Base-by-base conservation (phyloP, 2,329 filamentous ascomycete species). In the Trichoderma lentiforme region DNA sequence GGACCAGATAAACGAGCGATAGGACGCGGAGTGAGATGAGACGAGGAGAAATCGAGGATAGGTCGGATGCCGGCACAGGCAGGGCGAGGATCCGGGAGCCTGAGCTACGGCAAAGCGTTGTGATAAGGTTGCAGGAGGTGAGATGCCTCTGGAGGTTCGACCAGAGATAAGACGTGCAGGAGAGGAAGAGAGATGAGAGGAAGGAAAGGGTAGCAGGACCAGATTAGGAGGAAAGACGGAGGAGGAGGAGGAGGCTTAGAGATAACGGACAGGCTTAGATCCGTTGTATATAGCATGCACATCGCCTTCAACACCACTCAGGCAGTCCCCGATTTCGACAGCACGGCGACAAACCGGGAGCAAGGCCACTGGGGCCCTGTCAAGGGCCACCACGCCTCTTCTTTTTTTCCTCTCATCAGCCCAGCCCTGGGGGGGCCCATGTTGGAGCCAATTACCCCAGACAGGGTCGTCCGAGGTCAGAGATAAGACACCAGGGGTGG, bases 401-500 rank as follows among this genome's bases (percentile, higher is more conserved):
- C 28, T 36, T 53, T 62, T 57, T 57, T 62, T 36, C 36, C 43
- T 51, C 65, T 53, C 66, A 69, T 58, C 65, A 60, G 65, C 65
- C 24, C 65, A 61, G 66, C 56, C 56, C 56, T 18, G 68, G 60
- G 43, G 36, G 47, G 30, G 47, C 32, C 58, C 58, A 64, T 71
- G 43, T 43, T 61, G 43, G 57, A 39, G 67, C 57, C 56, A 70
- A 56, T 71, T 71, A 71, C 68, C 68, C 68, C 68, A 64, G 68
- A 71, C 68, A 71, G 60, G 60, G 32, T 36, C 43, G 43, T 21
- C 51, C 24, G 68, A 63, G 66, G 36, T 39, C 67, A 70, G 30
- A 72, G 71, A 72, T 72, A 72, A 72, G 71, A 72, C 71, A 62
- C 71, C 71, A 51, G 71, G 71, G 71, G 71, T 72, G 71, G 60